Conservation (phyloP, 805 yeast species). For the Cyberlindnera mississippiensis region DNA sequence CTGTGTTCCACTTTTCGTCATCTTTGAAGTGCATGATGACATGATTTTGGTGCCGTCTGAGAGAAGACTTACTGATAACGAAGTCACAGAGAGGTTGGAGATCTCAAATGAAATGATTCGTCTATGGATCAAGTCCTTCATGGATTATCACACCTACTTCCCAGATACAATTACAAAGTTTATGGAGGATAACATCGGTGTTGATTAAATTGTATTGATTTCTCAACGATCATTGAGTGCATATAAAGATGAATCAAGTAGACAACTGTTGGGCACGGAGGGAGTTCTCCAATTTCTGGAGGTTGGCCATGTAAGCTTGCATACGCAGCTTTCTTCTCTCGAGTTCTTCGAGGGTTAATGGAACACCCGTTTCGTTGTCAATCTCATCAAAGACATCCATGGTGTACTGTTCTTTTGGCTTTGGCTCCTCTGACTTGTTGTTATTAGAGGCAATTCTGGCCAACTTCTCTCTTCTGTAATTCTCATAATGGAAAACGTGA, state of each 20-base stretch:
- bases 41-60: conserved; percentile 1
- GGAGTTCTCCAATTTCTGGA: conserved; percentile 17
- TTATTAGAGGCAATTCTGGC: conserved; percentile 14
- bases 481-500: conserved; percentile 70
- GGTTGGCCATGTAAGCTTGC: conserved; percentile 18
- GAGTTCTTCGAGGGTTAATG: conserved; percentile 17
- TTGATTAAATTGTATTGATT: too few relatives aligned
- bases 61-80: neutral
- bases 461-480: conserved; percentile 69
- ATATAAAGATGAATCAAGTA: neutral
- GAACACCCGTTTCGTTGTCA: neutral
- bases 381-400: neutral
- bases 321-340: conserved; percentile 18
- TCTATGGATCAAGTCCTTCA: conserved; percentile 13
- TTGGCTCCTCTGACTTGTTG: too few relatives aligned
- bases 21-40: neutral
- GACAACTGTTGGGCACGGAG: conserved; percentile 6
- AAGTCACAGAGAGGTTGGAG: neutral
- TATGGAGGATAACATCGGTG: conserved; percentile 1
- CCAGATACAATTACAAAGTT: conserved; percentile 5
- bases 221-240: too few relatives aligned
- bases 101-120: conserved; percentile 7
- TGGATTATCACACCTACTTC: conserved; percentile 3
- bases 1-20: conserved; percentile 1
- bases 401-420: too few relatives aligned